Evolutionary conservation across 1,284 basidiomycete species (phyloP).

Genomic region (Cryptococcus floricola): DNA sequence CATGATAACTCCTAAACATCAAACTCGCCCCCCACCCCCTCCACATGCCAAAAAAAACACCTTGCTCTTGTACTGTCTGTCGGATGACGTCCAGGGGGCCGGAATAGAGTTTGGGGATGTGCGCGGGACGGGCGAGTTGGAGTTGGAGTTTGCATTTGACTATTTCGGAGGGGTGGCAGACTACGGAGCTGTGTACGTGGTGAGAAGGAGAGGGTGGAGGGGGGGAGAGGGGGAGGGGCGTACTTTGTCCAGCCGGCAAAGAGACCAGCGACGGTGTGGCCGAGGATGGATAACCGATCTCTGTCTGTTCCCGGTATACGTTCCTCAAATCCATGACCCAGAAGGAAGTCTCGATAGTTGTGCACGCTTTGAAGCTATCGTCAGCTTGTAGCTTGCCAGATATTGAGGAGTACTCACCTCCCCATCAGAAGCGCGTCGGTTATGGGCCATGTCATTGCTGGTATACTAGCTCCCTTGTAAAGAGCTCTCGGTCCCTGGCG

Average conservation of each 20-base stretch:
- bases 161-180: constrained; percentile 49
- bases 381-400: background rate
- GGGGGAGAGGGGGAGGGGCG: constrained; percentile 5
- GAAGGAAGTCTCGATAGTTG: constrained; percentile 44
- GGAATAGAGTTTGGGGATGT: constrained; percentile 32
- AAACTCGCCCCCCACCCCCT: constrained; percentile 44
- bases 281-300: constrained; percentile 34
- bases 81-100: constrained; percentile 45
- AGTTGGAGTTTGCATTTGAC: constrained; percentile 50
- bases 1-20: constrained; percentile 44
- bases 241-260: constrained; percentile 50
- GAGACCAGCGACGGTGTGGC: constrained; percentile 44
- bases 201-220: background rate
- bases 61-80: constrained; percentile 39
- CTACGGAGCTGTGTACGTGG: constrained; percentile 23
- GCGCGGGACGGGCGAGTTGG: constrained; percentile 35
- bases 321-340: constrained; percentile 40
- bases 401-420: constrained; percentile 26
- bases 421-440: constrained; percentile 50
- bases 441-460: constrained; percentile 49
- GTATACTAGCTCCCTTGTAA: constrained; percentile 48
- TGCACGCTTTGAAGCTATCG: constrained; percentile 29
- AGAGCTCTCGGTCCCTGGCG: constrained; percentile 39
- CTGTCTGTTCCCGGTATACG: constrained; percentile 15
- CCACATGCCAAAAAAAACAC: constrained; percentile 44